phyloP scores from a whole-genome alignment of 345 rosid genomes.

The Hibiscus trionum region DNA sequence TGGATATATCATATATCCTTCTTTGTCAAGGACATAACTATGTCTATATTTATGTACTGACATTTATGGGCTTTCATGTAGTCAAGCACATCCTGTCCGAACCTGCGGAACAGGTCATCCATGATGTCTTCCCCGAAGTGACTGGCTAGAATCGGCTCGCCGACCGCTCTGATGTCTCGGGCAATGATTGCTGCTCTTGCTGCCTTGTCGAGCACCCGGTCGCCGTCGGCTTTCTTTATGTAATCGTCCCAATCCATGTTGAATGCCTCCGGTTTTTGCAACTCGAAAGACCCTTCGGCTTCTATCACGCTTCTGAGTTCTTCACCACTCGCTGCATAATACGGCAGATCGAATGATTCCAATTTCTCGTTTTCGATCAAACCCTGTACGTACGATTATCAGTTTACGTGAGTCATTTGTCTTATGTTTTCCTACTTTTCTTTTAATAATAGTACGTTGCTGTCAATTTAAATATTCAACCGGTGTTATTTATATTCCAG shows the following conservation, averaged over 20 bases:
- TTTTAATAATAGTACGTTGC: no score
- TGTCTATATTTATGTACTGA: not conserved
- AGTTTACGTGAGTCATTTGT: no score
- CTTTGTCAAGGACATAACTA: conserved; percentile 8
- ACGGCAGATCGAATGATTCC: not conserved
- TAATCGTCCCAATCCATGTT: conserved; percentile 8
- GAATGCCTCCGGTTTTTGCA: not conserved
- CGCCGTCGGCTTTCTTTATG: not conserved
- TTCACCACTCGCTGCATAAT: conserved; percentile 2
- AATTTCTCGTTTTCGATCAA: not conserved
- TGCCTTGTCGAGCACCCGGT: not conserved
- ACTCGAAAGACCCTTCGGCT: conserved; percentile 5
- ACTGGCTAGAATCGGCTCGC: conserved; percentile 5
- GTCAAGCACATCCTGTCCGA: not conserved
- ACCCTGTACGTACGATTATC: not conserved
- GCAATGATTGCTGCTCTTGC: not conserved
- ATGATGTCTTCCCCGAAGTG: conserved; percentile 8
- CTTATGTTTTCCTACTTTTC: no score
- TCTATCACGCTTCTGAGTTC: conserved; percentile 6
- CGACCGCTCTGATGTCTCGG: conserved; percentile 6
- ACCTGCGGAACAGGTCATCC: conserved; percentile 8
- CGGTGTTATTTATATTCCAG: no score
- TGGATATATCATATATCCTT: not conserved
- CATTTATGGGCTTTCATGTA: conserved; percentile 2
- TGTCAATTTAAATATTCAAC: no score